These are phyloP conservation scores for Fusarium fujikuroi DNA, from an alignment of 2,329 filamentous ascomycete species.

Conservation along the genomic window DNA sequence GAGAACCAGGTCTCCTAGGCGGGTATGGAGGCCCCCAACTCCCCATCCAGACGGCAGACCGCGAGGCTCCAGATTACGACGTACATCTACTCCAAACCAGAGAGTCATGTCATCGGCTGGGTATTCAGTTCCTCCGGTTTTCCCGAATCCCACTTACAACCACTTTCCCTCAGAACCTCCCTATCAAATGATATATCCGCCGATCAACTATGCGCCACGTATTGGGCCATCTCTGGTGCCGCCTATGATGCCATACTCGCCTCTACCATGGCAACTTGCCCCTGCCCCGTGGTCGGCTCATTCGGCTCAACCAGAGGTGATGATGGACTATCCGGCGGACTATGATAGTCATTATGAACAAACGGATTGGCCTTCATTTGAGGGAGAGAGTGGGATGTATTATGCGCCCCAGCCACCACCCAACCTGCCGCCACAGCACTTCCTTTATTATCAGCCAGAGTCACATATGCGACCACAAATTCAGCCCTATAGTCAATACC, in stretches of 20 bases:
- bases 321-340: not conserved
- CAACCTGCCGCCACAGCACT: not conserved
- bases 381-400: not conserved
- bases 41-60: constrained; percentile 23
- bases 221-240: constrained; percentile 1
- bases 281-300: not conserved
- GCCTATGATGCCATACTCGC: constrained; percentile 10
- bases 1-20: constrained; percentile 8
- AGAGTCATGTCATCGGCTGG: not conserved
- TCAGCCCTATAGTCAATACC: not conserved
- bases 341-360: not conserved
- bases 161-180: not conserved
- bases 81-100: not conserved
- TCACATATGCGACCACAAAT: not conserved
- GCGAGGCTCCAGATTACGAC: not conserved
- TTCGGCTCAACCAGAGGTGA: not conserved
- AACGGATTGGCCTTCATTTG: not conserved
- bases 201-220: not conserved
- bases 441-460: not conserved
- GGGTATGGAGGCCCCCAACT: constrained; percentile 22
- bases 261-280: constrained; percentile 16
- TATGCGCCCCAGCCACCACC: not conserved
- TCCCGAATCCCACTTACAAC: not conserved
- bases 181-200: not conserved
- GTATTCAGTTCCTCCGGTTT: not conserved